A percentile compares a stretch with the other conserved stretches of the same genome.
Evolutionary conservation across 179 eudicot species (phyloP).

Genomic region (Carnegiea gigantea): DNA sequence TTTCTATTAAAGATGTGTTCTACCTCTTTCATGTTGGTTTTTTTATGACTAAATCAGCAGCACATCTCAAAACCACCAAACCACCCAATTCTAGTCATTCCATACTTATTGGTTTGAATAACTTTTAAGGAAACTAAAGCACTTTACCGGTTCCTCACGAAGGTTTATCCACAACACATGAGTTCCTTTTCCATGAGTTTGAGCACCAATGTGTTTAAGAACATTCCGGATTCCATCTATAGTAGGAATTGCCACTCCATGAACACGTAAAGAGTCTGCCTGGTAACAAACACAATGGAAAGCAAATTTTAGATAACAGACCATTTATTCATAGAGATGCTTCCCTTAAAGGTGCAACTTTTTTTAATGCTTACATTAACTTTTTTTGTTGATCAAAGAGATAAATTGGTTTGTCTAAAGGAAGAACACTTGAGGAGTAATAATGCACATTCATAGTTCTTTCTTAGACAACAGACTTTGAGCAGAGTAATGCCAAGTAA

Average conservation of each 20-base stretch:
- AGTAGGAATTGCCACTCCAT: constrained; percentile 98
- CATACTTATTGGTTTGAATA: neutral
- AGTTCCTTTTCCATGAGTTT: constrained; percentile 36
- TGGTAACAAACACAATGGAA: constrained; percentile 22
- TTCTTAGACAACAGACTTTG: neutral
- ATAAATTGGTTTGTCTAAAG: neutral
- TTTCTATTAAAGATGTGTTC: neutral
- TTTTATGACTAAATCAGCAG: neutral
- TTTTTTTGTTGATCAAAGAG: neutral
- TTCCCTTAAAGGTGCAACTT: neutral
- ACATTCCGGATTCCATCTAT: constrained; percentile 79
- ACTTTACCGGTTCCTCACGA: constrained; percentile 89
- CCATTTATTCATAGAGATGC: neutral
- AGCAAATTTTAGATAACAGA: neutral
- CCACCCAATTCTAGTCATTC: neutral
- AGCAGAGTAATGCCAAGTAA: neutral
- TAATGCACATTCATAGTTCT: neutral
- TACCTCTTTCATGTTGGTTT: neutral
- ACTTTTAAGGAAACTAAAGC: neutral
- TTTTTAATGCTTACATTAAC: neutral
- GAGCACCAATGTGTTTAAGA: constrained; percentile 69
- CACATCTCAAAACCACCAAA: neutral
- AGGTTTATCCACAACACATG: constrained; percentile 86
- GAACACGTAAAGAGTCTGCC: constrained; percentile 82
- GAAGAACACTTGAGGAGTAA: neutral